Evolutionary conservation across 371 early-diverging fungal species (phyloP), one percentile per base, ranked within the genome.

Genomic region (Gilbertella persicaria): DNA sequence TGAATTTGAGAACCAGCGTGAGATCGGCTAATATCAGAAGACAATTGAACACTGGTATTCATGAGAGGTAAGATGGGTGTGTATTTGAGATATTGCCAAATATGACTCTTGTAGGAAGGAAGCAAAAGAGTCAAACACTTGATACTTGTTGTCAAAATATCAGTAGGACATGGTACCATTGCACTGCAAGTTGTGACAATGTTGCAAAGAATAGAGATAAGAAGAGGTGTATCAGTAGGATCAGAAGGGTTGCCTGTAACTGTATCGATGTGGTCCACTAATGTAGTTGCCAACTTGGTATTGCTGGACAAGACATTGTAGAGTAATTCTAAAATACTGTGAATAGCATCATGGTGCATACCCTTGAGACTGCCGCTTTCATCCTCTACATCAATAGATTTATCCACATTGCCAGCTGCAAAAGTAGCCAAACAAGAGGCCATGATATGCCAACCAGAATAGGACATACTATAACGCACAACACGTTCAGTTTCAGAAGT

Each of bases 361-460:
- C 68, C 69, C 1, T 29, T n/a, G 1, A 68, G 33, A 7, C 46
- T 56, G 2, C 40, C 19, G 14, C 64, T 63, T 2, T 51, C 25
- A 49, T 67, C 64, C 23, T 55, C 35, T 39, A 71, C 37, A 35
- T 67, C 58, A 4, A 45, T 52, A 4, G 16, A 19, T 19, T 26
- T 26, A 8, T 16, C 10, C 1, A n/a, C 6, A n/a, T 25, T 10
- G 2, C 45, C 46, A 10, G 58, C 28, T 13, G 62, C 48, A 26
- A 63, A 69, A n/a, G 44, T 44, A 12, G 57, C 54, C 36, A 75
- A 53, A 0, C 63, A 52, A 20, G 52, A 43, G 2, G 46, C 44
- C 30, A 75, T 29, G 9, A 75, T 14, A 37, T 67, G 67, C 78
- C 78, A 77, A 5, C 72, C 69, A 5, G 74, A 71, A 41, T 64